Evolutionary conservation across 305 asterid genomes (phyloP).

Genomic region (Fraxinus paxiana): DNA sequence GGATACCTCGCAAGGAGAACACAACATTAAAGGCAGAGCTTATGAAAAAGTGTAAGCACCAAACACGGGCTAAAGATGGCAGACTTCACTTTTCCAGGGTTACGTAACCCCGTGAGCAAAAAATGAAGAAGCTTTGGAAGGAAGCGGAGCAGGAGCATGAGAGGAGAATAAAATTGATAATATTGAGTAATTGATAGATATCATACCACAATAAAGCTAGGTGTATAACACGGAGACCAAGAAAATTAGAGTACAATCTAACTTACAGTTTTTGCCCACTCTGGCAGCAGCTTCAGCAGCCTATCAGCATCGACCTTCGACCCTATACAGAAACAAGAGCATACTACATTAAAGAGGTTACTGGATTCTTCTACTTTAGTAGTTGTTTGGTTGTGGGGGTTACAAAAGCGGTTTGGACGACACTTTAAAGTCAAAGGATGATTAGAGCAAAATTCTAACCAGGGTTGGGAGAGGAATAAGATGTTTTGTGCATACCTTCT

Average conservation of each 20-base stretch:
- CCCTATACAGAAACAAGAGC: constrained; percentile 40
- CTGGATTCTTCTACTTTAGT: neutral
- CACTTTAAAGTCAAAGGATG: neutral
- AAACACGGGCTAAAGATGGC: neutral
- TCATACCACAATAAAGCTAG: constrained; percentile 11
- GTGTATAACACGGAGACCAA: neutral
- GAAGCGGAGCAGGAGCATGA: neutral
- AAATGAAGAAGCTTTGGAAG: neutral
- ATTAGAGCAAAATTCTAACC: constrained; percentile 1
- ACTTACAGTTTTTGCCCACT: constrained; percentile 75
- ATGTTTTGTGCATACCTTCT: constrained; percentile 47
- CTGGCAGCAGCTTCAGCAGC: constrained; percentile 68
- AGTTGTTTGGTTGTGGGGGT: constrained; percentile 1
- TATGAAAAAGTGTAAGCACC: neutral
- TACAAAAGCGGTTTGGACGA: neutral
- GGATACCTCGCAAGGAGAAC: neutral
- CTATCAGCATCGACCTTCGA: constrained; percentile 47
- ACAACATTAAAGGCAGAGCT: neutral
- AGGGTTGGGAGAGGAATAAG: constrained; percentile 16
- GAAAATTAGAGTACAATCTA: constrained; percentile 12
- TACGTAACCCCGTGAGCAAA: neutral
- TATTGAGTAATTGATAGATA: neutral
- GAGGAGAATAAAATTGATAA: neutral
- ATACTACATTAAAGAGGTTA: constrained; percentile 1
- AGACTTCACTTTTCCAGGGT: neutral